These are phyloP conservation scores for Alternaria triticimaculans DNA, from an alignment of 2,329 filamentous ascomycete species.

Conservation along the genomic window DNA sequence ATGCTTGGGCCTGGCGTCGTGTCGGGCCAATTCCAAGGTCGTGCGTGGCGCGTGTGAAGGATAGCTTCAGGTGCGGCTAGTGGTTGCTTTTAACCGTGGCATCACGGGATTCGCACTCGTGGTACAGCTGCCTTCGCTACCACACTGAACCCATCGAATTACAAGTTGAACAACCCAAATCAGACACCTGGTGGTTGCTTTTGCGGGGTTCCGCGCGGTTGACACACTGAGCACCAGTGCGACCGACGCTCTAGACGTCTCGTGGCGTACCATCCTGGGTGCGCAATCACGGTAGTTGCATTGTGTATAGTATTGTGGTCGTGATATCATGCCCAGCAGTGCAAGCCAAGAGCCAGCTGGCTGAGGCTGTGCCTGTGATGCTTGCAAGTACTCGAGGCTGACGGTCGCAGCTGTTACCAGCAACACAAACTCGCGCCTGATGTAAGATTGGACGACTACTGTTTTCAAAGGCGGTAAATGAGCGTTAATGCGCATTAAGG, in stretches of 20 bases:
- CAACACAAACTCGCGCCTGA: neutral
- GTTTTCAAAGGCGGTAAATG: neutral
- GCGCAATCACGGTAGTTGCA: neutral
- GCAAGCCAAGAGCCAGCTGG: neutral
- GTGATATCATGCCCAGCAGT: neutral
- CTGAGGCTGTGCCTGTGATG: neutral
- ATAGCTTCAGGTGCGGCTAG: neutral
- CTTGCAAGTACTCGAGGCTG: neutral
- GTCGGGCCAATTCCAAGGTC: neutral
- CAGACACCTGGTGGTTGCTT: neutral
- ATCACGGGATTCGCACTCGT: too few relatives aligned
- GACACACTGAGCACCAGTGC: neutral
- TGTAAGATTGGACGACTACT: neutral
- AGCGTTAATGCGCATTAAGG: neutral
- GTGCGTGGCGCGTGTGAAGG: neutral
- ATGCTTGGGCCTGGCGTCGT: neutral
- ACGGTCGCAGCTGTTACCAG: neutral
- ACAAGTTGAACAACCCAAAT: too few relatives aligned
- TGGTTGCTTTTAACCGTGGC: conserved; percentile 2
- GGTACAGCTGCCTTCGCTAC: too few relatives aligned
- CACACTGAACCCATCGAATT: too few relatives aligned
- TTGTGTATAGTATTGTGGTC: neutral
- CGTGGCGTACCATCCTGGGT: neutral
- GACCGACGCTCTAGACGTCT: neutral
- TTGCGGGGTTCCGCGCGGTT: neutral